Conservation (phyloP, 2,329 filamentous ascomycete genomes). For the Botrytis pseudocinerea region DNA sequence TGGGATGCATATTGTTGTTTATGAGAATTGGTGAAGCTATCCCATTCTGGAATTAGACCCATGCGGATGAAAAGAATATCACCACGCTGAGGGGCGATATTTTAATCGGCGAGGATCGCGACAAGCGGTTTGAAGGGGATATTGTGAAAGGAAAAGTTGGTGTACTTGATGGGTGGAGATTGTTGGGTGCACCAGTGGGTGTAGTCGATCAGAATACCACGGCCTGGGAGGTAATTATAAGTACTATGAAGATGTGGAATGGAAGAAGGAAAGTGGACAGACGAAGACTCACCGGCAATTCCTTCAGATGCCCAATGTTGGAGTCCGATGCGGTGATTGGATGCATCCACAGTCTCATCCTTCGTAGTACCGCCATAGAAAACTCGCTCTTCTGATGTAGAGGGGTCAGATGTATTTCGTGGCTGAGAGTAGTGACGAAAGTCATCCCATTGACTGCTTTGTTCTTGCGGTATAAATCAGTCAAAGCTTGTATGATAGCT, state of each 20-base stretch:
- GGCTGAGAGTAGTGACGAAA: conserved; percentile 51
- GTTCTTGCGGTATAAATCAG: conserved; percentile 37
- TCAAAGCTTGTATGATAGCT: not conserved
- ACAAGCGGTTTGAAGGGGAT: conserved; percentile 40
- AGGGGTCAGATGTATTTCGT: conserved; percentile 34
- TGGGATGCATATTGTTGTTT: conserved; percentile 10
- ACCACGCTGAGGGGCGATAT: conserved; percentile 40
- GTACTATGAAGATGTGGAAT: not conserved
- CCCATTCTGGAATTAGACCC: conserved; percentile 42
- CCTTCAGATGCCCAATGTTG: conserved; percentile 52
- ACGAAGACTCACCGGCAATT: conserved; percentile 43
- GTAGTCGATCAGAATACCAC: conserved; percentile 56
- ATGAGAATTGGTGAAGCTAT: conserved; percentile 30
- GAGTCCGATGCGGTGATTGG: conserved; percentile 48
- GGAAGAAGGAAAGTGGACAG: not conserved
- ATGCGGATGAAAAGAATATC: conserved; percentile 45
- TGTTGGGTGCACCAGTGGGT: conserved; percentile 55
- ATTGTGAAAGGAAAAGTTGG: conserved; percentile 50
- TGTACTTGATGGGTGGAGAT: conserved; percentile 50
- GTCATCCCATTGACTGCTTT: conserved; percentile 55
- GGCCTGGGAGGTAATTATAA: conserved; percentile 39
- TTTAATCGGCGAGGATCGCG: conserved; percentile 41
- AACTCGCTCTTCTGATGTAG: conserved; percentile 41
- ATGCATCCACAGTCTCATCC: conserved; percentile 48
- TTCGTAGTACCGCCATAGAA: conserved; percentile 52